Percentiles rank a stretch among this genome's conserved stretches.
Evolutionary conservation across 2,329 filamentous ascomycete genomes (phyloP).

Genomic region (Teratosphaeria viscida): DNA sequence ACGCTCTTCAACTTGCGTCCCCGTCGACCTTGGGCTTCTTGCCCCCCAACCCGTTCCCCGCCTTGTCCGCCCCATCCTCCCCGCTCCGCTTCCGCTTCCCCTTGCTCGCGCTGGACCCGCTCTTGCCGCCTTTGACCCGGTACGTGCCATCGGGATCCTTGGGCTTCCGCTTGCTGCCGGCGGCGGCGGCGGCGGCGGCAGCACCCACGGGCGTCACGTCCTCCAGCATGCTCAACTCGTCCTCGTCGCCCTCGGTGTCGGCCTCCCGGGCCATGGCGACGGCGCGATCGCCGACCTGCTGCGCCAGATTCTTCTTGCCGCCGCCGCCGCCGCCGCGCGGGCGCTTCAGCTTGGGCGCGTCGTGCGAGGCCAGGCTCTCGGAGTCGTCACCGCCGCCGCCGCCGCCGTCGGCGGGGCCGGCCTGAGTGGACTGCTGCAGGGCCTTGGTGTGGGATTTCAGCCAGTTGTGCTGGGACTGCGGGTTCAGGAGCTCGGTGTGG

Average conservation of each 20-base stretch:
- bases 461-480: constrained; percentile 93
- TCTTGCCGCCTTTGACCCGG: constrained; percentile 38
- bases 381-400: constrained; percentile 33
- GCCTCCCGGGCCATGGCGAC: constrained; percentile 25
- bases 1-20: background rate
- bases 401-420: constrained; percentile 9
- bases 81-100: constrained; percentile 22
- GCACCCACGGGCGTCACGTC: constrained; percentile 18
- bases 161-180: constrained; percentile 15
- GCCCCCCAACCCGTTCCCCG: constrained; percentile 18
- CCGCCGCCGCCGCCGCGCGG: constrained; percentile 20
- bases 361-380: constrained; percentile 77
- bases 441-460: constrained; percentile 35
- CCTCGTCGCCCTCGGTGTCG: constrained; percentile 26
- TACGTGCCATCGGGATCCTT: constrained; percentile 36
- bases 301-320: constrained; percentile 22
- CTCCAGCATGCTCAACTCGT: constrained; percentile 27
- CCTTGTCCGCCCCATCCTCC: constrained; percentile 28
- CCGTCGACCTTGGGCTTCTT: constrained; percentile 10
- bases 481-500: constrained; percentile 56
- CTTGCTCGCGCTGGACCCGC: constrained; percentile 33
- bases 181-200: background rate
- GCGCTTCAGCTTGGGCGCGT: constrained; percentile 45
- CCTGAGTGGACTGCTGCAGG: background rate
- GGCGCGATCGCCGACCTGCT: constrained; percentile 26